Base-by-base conservation (phyloP, 768 basidiomycete species). In the Pisolithus sp. region DNA sequence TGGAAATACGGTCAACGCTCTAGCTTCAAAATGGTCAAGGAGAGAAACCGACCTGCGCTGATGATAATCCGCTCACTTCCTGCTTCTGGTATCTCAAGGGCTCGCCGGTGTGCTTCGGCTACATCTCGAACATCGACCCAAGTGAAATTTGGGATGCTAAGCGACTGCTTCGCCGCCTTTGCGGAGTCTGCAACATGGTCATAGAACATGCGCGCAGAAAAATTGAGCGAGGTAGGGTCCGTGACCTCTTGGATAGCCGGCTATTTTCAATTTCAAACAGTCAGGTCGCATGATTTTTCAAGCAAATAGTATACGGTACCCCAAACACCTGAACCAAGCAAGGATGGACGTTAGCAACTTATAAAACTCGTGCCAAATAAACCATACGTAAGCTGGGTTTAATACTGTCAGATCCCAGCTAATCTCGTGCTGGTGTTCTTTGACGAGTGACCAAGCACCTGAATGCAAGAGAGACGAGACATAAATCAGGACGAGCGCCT, bases 111-210 rank as follows among this genome's bases (percentile, higher is more conserved):
- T 0, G 77, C 81, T 15, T 68, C 62, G 0, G 77, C 81, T 30
- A 80, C 59, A 59, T 83, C 81, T 8, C 80, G 74, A 5, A 82
- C 80, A 48, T 83, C 78, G 28, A 78, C 59, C 72, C 75, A 80
- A 20, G 58, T 50, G 15, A 60, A 59, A 5, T 64, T 63, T 15
- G 59, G 47, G n/a, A 57, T 50, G 24, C 57, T 59, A 31, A 65
- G 52, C 23, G 57, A 50, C 39, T 64, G 60, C 31, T 66, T 63
- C 12, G 63, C 57, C 31, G 52, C 55, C 23, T 55, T 66, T 41
- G 54, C 42, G 7, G 53, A 23, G 17, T 60, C 56, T 0, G 66
- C 57, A 18, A 76, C 63, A 7, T 59, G 53, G n/a, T 68, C 53
- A 59, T 71, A 71, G 61, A 71, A 74, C 0, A 53, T 23, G 2